These are phyloP conservation scores for Myotisia sp. DNA, from an alignment of 2,329 filamentous ascomycete genomes.

Conservation along the genomic window DNA sequence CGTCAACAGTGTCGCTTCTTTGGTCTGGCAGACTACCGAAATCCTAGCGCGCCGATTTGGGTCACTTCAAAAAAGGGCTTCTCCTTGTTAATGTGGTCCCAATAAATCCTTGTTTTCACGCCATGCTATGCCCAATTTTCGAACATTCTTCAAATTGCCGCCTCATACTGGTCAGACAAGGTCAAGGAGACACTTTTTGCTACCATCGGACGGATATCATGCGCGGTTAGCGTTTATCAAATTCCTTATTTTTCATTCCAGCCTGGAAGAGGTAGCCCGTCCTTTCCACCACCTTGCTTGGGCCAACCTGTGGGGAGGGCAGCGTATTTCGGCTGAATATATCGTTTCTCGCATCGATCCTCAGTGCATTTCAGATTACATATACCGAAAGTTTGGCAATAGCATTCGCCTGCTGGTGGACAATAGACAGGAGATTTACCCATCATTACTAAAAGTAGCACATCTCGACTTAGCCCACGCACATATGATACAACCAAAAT, in stretches of 20 bases:
- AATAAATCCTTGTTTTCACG: no score
- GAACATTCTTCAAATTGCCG: no score
- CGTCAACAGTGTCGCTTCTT: no score
- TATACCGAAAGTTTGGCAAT: conserved; percentile 52
- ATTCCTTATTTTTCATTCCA: no score
- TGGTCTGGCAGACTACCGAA: no score
- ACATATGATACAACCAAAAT: not conserved
- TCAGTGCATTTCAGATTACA: conserved; percentile 35
- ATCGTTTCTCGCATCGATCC: conserved; percentile 39
- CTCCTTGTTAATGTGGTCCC: no score
- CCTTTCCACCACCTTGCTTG: conserved; percentile 37
- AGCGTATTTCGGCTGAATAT: conserved; percentile 44
- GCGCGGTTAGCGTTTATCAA: no score
- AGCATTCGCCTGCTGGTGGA: conserved; percentile 47
- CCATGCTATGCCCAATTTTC: no score
- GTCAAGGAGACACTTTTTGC: no score
- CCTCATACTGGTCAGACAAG: not conserved
- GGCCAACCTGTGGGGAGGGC: conserved; percentile 50
- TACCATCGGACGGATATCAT: no score
- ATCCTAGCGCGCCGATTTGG: no score
- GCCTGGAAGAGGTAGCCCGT: conserved; percentile 15
- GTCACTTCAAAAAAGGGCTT: no score
- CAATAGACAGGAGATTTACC: conserved; percentile 46
- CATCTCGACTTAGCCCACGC: conserved; percentile 4
- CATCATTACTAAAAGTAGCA: conserved; percentile 11